Conservation (phyloP, 768 basidiomycete species). For the Russula earlei region DNA sequence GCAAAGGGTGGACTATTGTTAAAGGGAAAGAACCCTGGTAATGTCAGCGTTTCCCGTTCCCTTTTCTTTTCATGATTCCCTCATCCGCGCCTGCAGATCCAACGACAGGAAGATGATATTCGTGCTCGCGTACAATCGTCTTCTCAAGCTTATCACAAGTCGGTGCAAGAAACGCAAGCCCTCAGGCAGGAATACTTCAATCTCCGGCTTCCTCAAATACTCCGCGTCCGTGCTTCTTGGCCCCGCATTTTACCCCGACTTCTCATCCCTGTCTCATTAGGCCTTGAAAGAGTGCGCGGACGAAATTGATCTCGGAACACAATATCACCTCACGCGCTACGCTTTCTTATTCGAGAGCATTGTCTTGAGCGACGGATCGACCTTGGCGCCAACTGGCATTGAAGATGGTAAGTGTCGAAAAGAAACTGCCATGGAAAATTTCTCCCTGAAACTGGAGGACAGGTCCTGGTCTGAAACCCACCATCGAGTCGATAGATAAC, state of each 20-base stretch:
- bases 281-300: constrained; percentile 91
- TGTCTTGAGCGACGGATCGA: constrained; percentile 79
- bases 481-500: constrained; percentile 89
- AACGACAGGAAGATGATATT: constrained; percentile 92
- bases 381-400: constrained; percentile 52
- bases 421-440: neutral
- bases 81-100: constrained; percentile 42
- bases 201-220: constrained; percentile 86
- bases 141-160: constrained; percentile 85
- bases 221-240: constrained; percentile 58
- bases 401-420: constrained; percentile 48
- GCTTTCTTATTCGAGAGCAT: constrained; percentile 91
- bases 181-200: constrained; percentile 98
- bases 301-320: constrained; percentile 95
- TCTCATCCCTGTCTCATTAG: constrained; percentile 29
- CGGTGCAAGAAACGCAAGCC: constrained; percentile 79
- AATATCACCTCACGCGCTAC: constrained; percentile 93
- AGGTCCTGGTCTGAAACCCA: constrained; percentile 72
- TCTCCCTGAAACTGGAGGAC: constrained; percentile 3
- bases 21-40: constrained; percentile 89
- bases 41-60: constrained; percentile 40
- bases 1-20: constrained; percentile 82
- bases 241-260: neutral
- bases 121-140: constrained; percentile 74
- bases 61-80: constrained; percentile 4